A percentile compares a stretch with the other conserved stretches of the same genome.
phyloP scores from a whole-genome alignment of 495 filamentous ascomycete species.

The Neurospora sp. region DNA sequence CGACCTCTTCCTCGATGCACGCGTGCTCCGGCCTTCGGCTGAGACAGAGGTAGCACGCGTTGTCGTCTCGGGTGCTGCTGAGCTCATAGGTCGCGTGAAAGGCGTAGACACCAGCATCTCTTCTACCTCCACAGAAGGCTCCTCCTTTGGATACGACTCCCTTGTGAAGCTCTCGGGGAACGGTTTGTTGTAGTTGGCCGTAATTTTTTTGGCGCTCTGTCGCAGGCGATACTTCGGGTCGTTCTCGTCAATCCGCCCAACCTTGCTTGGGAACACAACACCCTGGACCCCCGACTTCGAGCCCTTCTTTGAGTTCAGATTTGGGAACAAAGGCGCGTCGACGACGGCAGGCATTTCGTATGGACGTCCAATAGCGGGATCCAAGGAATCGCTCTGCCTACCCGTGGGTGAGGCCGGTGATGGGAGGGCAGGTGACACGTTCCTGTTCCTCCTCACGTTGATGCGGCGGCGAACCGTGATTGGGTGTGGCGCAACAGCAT shows the following conservation, averaged over 20 bases:
- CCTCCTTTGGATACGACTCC: background rate
- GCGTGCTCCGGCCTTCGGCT: constrained; percentile 22
- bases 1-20: constrained; percentile 32
- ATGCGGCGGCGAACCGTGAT: constrained; percentile 20
- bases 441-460: constrained; percentile 25
- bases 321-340: constrained; percentile 19
- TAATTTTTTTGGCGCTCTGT: constrained; percentile 15
- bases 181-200: constrained; percentile 1
- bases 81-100: background rate
- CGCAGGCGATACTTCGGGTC: constrained; percentile 18
- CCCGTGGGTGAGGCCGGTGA: constrained; percentile 11
- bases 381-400: background rate
- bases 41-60: constrained; percentile 14
- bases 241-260: constrained; percentile 20
- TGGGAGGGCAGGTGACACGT: constrained; percentile 24
- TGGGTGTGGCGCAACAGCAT: constrained; percentile 11
- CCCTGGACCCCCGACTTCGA: constrained; percentile 6
- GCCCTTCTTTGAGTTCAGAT: constrained; percentile 17
- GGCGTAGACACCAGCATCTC: background rate
- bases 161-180: constrained; percentile 8
- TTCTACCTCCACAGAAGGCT: background rate
- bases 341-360: constrained; percentile 24
- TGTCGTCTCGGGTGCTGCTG: background rate
- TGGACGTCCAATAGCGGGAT: constrained; percentile 10
- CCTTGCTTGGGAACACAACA: constrained; percentile 19